Evolutionary conservation across 2,329 filamentous ascomycete species (phyloP).

Genomic region (Meredithiella fracta): DNA sequence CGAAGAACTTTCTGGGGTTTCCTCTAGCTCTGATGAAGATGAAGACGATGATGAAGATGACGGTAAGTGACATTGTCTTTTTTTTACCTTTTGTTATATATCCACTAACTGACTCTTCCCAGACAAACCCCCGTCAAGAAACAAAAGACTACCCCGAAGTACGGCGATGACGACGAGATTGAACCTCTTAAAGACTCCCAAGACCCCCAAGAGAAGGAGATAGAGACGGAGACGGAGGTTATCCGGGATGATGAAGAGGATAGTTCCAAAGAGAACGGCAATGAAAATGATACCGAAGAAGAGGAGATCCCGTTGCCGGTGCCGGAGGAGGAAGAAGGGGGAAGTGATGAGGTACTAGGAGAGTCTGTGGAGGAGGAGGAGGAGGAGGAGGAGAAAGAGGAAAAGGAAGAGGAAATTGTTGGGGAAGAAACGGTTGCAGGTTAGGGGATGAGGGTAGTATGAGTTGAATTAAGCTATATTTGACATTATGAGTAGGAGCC

Average conservation of each 20-base stretch:
- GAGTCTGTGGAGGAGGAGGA: constrained; percentile 18
- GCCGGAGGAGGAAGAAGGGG: neutral
- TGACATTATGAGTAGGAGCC: neutral
- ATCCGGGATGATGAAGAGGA: no score
- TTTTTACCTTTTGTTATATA: neutral
- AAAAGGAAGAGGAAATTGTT: constrained; percentile 17
- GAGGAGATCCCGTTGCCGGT: neutral
- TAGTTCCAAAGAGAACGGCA: no score
- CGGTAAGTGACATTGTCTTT: constrained; percentile 7
- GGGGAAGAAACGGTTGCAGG: constrained; percentile 15
- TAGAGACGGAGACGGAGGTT: no score
- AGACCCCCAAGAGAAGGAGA: neutral
- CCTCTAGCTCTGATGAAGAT: constrained; percentile 2
- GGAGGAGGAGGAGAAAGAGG: constrained; percentile 17
- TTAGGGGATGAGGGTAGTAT: neutral
- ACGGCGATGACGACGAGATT: neutral
- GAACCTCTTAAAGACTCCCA: neutral
- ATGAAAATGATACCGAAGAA: no score
- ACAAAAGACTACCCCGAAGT: constrained; percentile 28
- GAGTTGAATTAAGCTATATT: neutral
- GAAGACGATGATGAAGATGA: constrained; percentile 15
- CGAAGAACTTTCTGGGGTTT: neutral
- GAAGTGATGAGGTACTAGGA: neutral
- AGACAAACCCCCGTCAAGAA: constrained; percentile 32
- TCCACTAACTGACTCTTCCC: neutral